Base-by-base conservation (phyloP, 352 stramenopile genomes). In the Pythium guiyangense region DNA sequence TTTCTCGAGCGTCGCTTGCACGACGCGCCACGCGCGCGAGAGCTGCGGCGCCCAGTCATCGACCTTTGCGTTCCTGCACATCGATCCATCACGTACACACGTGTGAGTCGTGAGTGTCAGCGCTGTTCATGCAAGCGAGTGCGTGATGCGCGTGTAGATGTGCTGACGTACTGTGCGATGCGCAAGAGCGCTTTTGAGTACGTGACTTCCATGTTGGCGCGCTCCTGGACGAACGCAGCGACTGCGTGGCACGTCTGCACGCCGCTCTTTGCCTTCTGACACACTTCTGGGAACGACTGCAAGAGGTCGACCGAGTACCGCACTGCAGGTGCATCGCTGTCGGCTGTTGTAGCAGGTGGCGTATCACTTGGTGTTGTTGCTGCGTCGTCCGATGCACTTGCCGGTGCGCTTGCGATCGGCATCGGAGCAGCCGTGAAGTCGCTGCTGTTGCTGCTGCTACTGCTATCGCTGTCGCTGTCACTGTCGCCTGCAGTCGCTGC, bases 201-300 rank as follows among this genome's bases (percentile, higher is more conserved):
- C 42, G 64, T 56, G 34, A 66, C 71, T 62, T 94, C 84, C 42
- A 84, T 64, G 5, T 60, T 60, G 9, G 81, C 70, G 35, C 78
- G 77, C 44, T 92, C 84, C 2, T 74, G 69, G 2, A 92, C 66
- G 49, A 91, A 85, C 17, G 53, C 61, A 14, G 79, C 73, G 34
- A 94, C 67, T 48, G 76, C 79, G 31, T 92, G 81, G 60, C 81
- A 94, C 22, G 82, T 73, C 64, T 90, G 81, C 6, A 86, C 79
- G 52, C 84, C 81, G 66, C 68, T 81, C 61, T 87, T 92, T 49
- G 79, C 81, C 55, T 89, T 89, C 57, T 84, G 70, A 49, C 77
- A 88, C 48, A 94, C 84, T 54, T 70, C 76, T 6, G 69, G 52
- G 47, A 94, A 94, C 34, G 84, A 69, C 43, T 74, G 60, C 49